Evolutionary conservation across 1,284 basidiomycete species (phyloP), one percentile per base, ranked within the genome.

Genomic region (Rhodotorula sp.): DNA sequence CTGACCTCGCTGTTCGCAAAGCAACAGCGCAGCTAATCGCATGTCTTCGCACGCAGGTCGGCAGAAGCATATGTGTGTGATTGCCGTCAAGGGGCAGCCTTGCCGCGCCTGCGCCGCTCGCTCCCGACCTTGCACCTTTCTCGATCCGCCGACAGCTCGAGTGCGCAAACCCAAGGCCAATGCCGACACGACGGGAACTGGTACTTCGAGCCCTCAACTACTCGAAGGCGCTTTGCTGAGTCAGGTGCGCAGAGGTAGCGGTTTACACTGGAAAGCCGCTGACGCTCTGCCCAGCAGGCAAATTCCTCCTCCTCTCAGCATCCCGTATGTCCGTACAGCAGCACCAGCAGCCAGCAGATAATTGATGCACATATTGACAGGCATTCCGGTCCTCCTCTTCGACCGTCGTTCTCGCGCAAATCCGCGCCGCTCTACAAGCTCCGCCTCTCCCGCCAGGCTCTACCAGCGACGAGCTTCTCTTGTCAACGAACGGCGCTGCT

Each of bases 11-110:
- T n/a, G n/a, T n/a, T n/a, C n/a, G n/a, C n/a, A n/a, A n/a, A n/a
- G n/a, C n/a, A n/a, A n/a, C n/a, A n/a, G n/a, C n/a, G n/a, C n/a
- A n/a, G n/a, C n/a, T n/a, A n/a, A n/a, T n/a, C n/a, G n/a, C n/a
- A n/a, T n/a, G n/a, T n/a, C n/a, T n/a, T 27, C 36, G 32, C 20
- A 47, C 11, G 6, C 59, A 78, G 77, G 77, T 36, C 71, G 78
- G 1, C 68, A 70, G 49, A 79, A 79, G 61, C 76, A 76, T 27
- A 62, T 74, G 9, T 79, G 78, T 59, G 59, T 75, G 27, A 79
- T 78, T 27, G 66, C 73, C 13, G 67, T 71, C 8, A 67, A 70
- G 17, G 76, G 74, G 11, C 63, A 74, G 30, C 73, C 76, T 1
- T 79, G 78, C 53, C 70, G 72, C 27, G 68, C 67, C 24, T 79